Conservation (phyloP, 192 early-diverging fungal species). For the Rhizoclosmatium globosum region DNA sequence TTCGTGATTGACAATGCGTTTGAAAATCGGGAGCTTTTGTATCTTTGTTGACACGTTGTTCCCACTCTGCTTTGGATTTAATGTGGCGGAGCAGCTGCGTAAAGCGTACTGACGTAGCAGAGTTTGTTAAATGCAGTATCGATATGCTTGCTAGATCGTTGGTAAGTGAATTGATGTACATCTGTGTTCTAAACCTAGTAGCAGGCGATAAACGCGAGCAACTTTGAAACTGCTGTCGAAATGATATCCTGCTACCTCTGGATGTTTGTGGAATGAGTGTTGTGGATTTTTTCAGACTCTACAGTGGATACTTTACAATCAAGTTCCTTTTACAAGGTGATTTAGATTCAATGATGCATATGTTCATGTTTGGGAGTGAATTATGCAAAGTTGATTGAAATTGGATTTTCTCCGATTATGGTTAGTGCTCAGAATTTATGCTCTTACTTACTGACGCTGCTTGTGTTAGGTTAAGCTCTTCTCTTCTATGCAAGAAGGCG, state of each 20-base stretch:
- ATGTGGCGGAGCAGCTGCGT: background rate
- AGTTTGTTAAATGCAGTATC: background rate
- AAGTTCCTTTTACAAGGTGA: constrained; percentile 5
- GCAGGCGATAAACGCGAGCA: background rate
- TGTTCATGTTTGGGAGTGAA: constrained; percentile 9
- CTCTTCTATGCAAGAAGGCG: background rate
- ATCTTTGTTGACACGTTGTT: constrained; percentile 8
- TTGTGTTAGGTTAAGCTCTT: background rate
- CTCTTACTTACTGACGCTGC: background rate
- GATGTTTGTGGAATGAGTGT: background rate
- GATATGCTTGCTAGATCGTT: constrained; percentile 22
- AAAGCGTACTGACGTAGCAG: background rate
- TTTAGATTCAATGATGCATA: constrained; percentile 6
- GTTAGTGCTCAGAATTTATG: background rate
- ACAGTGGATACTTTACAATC: background rate
- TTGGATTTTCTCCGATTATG: constrained; percentile 12
- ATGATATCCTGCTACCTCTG: constrained; percentile 10
- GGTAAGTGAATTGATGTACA: background rate
- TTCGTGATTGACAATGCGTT: background rate
- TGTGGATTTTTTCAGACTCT: background rate
- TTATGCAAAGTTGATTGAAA: background rate
- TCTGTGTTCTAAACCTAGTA: background rate
- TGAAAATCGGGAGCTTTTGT: constrained; percentile 20
- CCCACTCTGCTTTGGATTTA: constrained; percentile 13
- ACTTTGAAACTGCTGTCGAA: constrained; percentile 5